Base-by-base conservation (phyloP, 2,329 filamentous ascomycete species). In the Colletotrichum tofieldiae region DNA sequence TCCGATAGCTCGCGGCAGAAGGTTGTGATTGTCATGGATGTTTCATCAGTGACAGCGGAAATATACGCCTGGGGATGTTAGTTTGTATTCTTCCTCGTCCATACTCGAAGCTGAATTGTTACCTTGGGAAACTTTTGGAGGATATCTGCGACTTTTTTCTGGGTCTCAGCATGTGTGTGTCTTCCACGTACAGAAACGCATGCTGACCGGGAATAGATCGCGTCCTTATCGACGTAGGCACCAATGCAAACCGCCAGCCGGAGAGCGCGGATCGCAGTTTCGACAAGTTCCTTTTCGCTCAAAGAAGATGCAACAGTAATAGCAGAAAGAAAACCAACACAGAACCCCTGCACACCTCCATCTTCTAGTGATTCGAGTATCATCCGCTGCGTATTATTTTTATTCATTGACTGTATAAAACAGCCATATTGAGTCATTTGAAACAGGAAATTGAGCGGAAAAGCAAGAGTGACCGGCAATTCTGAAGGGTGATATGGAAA, bases 241-340 rank as follows among this genome's bases (percentile, higher is more conserved):
- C 82, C 84, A 32, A 83, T 77, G 2, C 83, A 74, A 77, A 83
- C 78, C 0, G 77, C 83, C 2, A 87, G 68, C 0, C 83, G 78
- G 2, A 86, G 58, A 0, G 84, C 84, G 0, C 75, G 78, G 3
- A 82, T 78, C 0, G 81, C 83, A 71, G 84, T 79, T 9, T 75
- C 67, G 37, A 78, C 59, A n/a, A 86, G 75, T 1, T 84, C 76
- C 0, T 67, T 47, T 1, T 60, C 55, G 37, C 75, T 79, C 1
- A 52, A 11, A 20, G 81, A 75, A 70, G 78, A 76, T 0, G 83
- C 77, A 0, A 84, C 80, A 0, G 82, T 81, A 16, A 81, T 66
- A 8, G 84, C 81, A 51, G 74, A 79, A n/a, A 86, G 61, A 1
- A 85, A 64, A 0, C 84, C 84, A 1, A 79, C 80, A 45, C 84